Percentiles rank a stretch among this genome's conserved stretches.
Conservation (phyloP, 2,329 filamentous ascomycete species). For the Corniculantispora saksenae region DNA sequence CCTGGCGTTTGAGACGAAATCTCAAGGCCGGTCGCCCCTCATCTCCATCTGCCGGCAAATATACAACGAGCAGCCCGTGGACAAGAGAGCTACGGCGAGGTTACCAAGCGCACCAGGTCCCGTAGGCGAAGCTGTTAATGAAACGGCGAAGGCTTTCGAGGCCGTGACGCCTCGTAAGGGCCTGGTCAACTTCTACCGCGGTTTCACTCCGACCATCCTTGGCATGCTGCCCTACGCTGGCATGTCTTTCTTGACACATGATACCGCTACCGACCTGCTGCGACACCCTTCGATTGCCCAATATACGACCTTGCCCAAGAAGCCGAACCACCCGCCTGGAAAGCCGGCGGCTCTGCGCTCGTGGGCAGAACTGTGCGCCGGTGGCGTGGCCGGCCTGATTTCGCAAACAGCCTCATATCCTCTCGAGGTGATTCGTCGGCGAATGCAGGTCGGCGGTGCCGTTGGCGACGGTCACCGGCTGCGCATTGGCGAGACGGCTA, state of each 20-base stretch:
- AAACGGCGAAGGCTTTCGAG: constrained; percentile 43
- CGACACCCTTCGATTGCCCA: constrained; percentile 66
- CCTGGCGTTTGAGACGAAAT: constrained; percentile 89
- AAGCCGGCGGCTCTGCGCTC: constrained; percentile 75
- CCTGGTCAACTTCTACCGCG: constrained; percentile 89
- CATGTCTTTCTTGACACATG: constrained; percentile 92
- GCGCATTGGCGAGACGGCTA: constrained; percentile 75
- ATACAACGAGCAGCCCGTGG: constrained; percentile 70
- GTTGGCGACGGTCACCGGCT: constrained; percentile 85
- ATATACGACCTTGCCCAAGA: constrained; percentile 74
- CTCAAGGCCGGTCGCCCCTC: constrained; percentile 68
- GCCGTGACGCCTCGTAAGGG: constrained; percentile 63
- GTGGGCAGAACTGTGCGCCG: constrained; percentile 83
- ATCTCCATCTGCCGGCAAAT: constrained; percentile 80
- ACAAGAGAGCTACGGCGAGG: constrained; percentile 32
- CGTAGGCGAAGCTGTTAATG: constrained; percentile 41
- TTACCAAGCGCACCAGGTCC: constrained; percentile 30
- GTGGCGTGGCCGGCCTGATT: constrained; percentile 82
- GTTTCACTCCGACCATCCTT: constrained; percentile 84
- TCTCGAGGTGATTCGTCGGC: constrained; percentile 83
- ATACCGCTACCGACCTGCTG: constrained; percentile 82
- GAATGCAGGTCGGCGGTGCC: constrained; percentile 95
- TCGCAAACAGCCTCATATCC: constrained; percentile 94
- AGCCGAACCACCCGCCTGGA: constrained; percentile 51
- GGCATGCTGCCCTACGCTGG: constrained; percentile 98